phyloP scores from a whole-genome alignment of 2,329 filamentous ascomycete genomes.

The Clarireedia monteithiana region DNA sequence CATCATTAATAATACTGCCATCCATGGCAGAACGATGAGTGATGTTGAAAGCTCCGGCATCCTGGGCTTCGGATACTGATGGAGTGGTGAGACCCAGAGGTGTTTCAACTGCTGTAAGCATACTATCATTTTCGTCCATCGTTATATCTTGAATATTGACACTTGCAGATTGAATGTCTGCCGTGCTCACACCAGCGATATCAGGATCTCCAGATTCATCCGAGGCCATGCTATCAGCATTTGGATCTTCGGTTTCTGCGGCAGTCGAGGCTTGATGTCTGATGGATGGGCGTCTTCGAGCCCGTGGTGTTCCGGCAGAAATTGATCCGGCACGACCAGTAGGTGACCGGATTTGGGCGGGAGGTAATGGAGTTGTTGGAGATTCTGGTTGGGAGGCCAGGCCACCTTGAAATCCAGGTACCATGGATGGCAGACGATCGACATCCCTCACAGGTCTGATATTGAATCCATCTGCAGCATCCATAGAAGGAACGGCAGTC shows the following conservation, averaged over 20 bases:
- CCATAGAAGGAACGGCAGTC: conserved; percentile 58
- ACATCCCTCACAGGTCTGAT: conserved; percentile 72
- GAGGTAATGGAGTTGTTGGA: conserved; percentile 74
- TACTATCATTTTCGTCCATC: conserved; percentile 69
- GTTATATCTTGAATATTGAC: conserved; percentile 79
- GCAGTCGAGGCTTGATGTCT: conserved; percentile 81
- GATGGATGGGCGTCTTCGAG: conserved; percentile 72
- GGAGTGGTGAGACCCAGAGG: conserved; percentile 69
- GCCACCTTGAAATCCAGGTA: conserved; percentile 58
- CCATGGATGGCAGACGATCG: conserved; percentile 78
- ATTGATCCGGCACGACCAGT: conserved; percentile 46
- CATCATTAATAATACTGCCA: conserved; percentile 71
- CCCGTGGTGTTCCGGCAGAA: conserved; percentile 44
- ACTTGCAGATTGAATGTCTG: conserved; percentile 68
- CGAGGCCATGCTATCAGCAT: conserved; percentile 74
- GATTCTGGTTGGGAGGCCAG: conserved; percentile 86
- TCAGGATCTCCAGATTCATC: conserved; percentile 70
- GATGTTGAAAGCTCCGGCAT: conserved; percentile 88
- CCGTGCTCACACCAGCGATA: conserved; percentile 63
- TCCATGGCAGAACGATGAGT: conserved; percentile 79
- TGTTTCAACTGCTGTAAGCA: conserved; percentile 63
- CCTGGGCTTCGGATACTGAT: conserved; percentile 73
- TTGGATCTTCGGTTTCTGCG: conserved; percentile 80
- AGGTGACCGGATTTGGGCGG: conserved; percentile 52
- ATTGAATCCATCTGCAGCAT: conserved; percentile 62